These are phyloP conservation scores for Citrus sinensis DNA, from an alignment of 345 rosid species.

Conservation along the genomic window DNA sequence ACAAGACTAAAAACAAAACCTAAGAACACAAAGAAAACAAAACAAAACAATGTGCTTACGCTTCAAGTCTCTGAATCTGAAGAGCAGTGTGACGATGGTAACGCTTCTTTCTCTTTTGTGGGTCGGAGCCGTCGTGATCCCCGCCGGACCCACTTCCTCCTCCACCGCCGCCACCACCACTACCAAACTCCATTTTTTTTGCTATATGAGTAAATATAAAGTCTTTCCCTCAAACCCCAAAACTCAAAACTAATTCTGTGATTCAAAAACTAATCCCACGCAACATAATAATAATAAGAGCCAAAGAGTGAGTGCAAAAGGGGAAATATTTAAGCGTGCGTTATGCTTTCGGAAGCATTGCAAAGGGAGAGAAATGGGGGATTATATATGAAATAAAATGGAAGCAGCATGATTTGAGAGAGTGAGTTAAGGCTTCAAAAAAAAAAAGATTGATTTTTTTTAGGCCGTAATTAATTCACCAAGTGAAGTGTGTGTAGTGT, in stretches of 20 bases:
- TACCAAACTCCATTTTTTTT: slow-evolving; percentile 53
- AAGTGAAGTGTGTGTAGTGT: neutral
- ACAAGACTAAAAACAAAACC: neutral
- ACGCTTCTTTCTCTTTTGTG: slow-evolving; percentile 73
- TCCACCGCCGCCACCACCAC: slow-evolving; percentile 55
- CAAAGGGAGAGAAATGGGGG: slow-evolving; percentile 18
- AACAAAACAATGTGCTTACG: slow-evolving; percentile 32
- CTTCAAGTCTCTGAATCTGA: slow-evolving; percentile 96
- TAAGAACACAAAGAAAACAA: neutral
- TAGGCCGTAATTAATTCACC: slow-evolving; percentile 6
- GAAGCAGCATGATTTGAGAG: slow-evolving; percentile 37
- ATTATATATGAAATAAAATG: slow-evolving; percentile 13
- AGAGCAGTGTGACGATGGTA: slow-evolving; percentile 96
- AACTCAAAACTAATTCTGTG: neutral
- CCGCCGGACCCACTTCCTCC: slow-evolving; percentile 69
- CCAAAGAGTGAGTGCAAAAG: neutral
- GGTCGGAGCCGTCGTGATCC: slow-evolving; percentile 69
- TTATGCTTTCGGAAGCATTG: neutral
- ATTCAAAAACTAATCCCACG: neutral
- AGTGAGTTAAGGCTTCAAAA: slow-evolving; percentile 32
- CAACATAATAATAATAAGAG: neutral
- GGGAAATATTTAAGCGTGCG: neutral
- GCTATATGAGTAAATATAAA: neutral
- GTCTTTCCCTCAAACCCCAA: neutral
- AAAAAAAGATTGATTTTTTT: neutral